Base-by-base conservation (phyloP, 352 stramenopile species). In the Peronosclerospora sorghi region DNA sequence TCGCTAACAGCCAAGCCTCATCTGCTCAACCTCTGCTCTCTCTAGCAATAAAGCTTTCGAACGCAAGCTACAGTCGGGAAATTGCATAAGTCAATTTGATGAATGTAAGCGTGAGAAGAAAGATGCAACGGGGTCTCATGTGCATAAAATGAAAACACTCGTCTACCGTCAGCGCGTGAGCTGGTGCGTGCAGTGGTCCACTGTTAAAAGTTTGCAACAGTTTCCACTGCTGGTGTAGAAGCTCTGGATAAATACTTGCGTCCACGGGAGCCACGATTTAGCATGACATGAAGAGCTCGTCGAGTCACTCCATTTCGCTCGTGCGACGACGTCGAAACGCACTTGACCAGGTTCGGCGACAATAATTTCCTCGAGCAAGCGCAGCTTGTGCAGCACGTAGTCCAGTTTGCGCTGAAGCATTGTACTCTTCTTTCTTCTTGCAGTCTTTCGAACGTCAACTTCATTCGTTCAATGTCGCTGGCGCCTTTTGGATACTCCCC, bases 331-430 rank as follows among this genome's bases (percentile, higher is more conserved):
- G 13, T 41, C 53, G 47, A 71, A 80, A 1, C 62, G 65, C 17
- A 80, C 68, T 53, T 77, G 51, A 1, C 62, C 60, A 20, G 62
- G 32, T 26, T 73, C 68, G 3, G 62, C 65, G 6, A 68, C 54
- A 27, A 68, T 46, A 4, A 48, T 48, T 46, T 70, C 54, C 30
- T 41, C 52, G 12, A 82, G 46, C 23, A 82, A 24, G 8, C 63
- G 54, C 10, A 82, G 24, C 14, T 73, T 76, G 35, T 71, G 60
- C 12, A 82, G 40, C 18, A 82, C 59, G 18, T 73, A 76, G 35
- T 65, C 41, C 5, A 82, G 37, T 32, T 75, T 66, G n/a, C 56
- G 63, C 32, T 73, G 69, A 7, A 78, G 52, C 10, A 44, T 50
- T 13, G 54, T 61, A 14, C 44, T 56, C 37, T 76, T 80, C 48